A percentile compares a stretch with the other conserved stretches of the same genome.
phyloP scores from a whole-genome alignment of 345 rosid genomes.

The Gossypium bickii region DNA sequence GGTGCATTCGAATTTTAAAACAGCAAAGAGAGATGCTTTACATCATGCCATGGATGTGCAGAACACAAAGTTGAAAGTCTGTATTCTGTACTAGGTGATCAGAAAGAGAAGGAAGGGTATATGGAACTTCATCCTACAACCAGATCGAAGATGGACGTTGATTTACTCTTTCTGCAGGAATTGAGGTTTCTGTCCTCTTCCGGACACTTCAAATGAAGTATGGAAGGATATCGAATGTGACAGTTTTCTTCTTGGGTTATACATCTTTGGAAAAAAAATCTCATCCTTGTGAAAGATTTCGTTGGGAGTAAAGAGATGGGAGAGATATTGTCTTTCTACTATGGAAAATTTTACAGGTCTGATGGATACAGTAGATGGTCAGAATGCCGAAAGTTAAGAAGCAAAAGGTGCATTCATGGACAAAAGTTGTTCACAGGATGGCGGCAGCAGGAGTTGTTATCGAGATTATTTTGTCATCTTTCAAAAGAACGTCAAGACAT shows the following conservation, averaged over 20 bases:
- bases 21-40: slow-evolving; percentile 22
- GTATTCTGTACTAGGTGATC: slow-evolving; percentile 1
- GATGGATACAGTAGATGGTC: slow-evolving; percentile 55
- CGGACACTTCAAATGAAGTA: slow-evolving; percentile 42
- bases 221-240: slow-evolving; percentile 45
- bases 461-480: slow-evolving; percentile 41
- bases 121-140: slow-evolving; percentile 10
- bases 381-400: slow-evolving; percentile 48
- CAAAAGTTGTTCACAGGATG: slow-evolving; percentile 61
- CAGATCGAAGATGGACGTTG: slow-evolving; percentile 27
- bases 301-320: slow-evolving; percentile 56
- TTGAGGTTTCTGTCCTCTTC: slow-evolving; percentile 39
- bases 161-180: slow-evolving; percentile 27
- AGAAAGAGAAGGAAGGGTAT: background rate
- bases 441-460: slow-evolving; percentile 61
- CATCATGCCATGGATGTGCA: slow-evolving; percentile 11
- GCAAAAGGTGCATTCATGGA: slow-evolving; percentile 46
- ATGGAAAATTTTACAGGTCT: slow-evolving; percentile 43
- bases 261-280: slow-evolving; percentile 53
- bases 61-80: slow-evolving; percentile 16
- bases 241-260: slow-evolving; percentile 65
- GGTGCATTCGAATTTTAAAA: slow-evolving; percentile 29
- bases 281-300: slow-evolving; percentile 48
- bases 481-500: slow-evolving; percentile 42
- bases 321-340: slow-evolving; percentile 55